Evolutionary conservation across 371 early-diverging fungal genomes (phyloP).

Genomic region (Phascolomyces articulosus): DNA sequence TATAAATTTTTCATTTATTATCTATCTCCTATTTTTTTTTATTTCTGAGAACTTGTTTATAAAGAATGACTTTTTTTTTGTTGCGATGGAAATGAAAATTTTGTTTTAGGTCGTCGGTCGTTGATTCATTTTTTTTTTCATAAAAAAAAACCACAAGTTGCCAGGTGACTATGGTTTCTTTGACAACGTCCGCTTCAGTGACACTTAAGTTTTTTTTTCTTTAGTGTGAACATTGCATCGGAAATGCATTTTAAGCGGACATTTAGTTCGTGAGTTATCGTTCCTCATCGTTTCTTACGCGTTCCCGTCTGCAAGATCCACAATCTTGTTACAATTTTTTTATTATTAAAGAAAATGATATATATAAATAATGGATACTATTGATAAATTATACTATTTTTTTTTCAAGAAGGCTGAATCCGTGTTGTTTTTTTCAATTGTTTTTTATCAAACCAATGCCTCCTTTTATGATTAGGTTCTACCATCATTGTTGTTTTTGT

Average conservation of each 20-base stretch:
- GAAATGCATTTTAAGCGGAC: constrained; percentile 50
- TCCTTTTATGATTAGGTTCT: constrained; percentile 10
- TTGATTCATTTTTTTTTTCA: no score
- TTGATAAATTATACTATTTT: no score
- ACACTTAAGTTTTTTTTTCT: background rate
- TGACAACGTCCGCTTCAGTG: constrained; percentile 8
- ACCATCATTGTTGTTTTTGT: no score
- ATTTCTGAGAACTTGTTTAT: no score
- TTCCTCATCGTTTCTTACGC: constrained; percentile 44
- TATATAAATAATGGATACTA: no score
- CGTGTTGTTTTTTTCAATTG: constrained; percentile 10
- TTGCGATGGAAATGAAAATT: no score
- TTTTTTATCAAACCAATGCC: constrained; percentile 7
- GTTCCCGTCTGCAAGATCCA: constrained; percentile 56
- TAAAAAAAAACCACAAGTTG: constrained; percentile 18
- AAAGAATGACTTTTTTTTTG: no score
- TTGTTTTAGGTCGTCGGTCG: no score
- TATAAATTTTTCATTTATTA: no score
- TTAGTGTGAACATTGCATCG: constrained; percentile 26
- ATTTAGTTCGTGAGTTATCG: constrained; percentile 31
- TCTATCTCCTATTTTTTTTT: no score
- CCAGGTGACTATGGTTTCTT: background rate
- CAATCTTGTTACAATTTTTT: background rate
- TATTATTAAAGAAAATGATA: constrained; percentile 12
- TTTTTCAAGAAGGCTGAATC: constrained; percentile 9